Evolutionary conservation across 305 asterid genomes (phyloP), one percentile per base, ranked within the genome.

Genomic region (Stenogyne calaminthoides): DNA sequence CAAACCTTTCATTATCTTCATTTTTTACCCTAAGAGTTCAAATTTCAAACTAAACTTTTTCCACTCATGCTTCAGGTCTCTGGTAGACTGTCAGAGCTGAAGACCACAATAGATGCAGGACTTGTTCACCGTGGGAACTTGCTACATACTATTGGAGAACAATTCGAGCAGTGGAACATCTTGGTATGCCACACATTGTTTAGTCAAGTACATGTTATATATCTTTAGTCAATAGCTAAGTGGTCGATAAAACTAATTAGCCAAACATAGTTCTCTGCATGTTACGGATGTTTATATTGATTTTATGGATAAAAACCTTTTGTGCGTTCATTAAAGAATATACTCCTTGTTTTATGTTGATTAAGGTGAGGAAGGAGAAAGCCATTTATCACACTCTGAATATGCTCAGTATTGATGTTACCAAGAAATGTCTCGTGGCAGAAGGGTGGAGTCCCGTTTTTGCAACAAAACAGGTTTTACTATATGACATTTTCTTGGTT

Each of bases 361-460:
- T 82, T 46, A 77, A 95, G 99, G 97, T 79, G 84, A 86, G 84
- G 89, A 95, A 85, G 84, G 98, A 95, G 85, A 95, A 93, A 81
- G 88, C 97, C 73, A 86, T 95, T 64, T 93, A 93, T 80, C 98
- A 93, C 75, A 93, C 96, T 36, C 92, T 93, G 70, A 93, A 91
- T 82, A 93, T 91, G 98, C 97, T 93, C 74, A 93, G 98, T 84
- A 84, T 91, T 80, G 98, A 91, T 66, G 98, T 93, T 71, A 81
- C 93, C 51, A 93, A 88, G 88, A 95, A 93, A 88, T 93, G 98
- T 79, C 95, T 95, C 25, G 99, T 95, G 64, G 99, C 97, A 49
- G 99, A 95, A 87, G 99, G 98, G 47, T 95, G 99, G 98, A 91
- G 98, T 84, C 99, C 99, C 72, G 88, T 86, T 82, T 92, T 88